A percentile compares a stretch with the other conserved stretches of the same genome.
Conservation (phyloP, 2,329 filamentous ascomycete species). For the Aspergillus intermedius region DNA sequence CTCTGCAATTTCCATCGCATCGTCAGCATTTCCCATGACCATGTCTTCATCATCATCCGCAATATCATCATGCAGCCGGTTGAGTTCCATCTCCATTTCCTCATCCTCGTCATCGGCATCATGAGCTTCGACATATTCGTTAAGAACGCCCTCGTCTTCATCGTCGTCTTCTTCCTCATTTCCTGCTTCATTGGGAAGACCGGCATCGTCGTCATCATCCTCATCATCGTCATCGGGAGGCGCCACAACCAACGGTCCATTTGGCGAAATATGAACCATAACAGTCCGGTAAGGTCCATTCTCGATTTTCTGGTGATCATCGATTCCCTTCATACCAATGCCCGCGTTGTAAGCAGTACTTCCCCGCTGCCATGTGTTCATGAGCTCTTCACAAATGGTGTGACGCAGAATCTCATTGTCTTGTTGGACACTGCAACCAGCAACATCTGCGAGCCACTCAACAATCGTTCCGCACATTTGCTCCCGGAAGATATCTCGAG, state of each 20-base stretch:
- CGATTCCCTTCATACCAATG: constrained; percentile 70
- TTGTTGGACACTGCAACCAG: constrained; percentile 75
- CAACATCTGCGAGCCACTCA: constrained; percentile 90
- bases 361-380: constrained; percentile 79
- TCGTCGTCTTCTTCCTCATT: constrained; percentile 44
- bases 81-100: constrained; percentile 23
- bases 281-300: constrained; percentile 30
- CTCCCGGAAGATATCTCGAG: constrained; percentile 91
- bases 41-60: constrained; percentile 30
- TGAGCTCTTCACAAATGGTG: constrained; percentile 82
- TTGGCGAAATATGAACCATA: constrained; percentile 35
- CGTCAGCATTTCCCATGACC: constrained; percentile 51
- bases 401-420: constrained; percentile 73
- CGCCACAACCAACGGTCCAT: constrained; percentile 39
- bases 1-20: constrained; percentile 67
- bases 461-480: constrained; percentile 98
- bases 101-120: constrained; percentile 44
- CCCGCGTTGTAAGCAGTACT: constrained; percentile 74
- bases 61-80: constrained; percentile 12
- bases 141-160: constrained; percentile 38
- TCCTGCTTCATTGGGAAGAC: constrained; percentile 32
- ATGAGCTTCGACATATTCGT: constrained; percentile 38
- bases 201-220: constrained; percentile 25
- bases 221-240: constrained; percentile 42
- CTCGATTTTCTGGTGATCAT: constrained; percentile 70